A percentile compares a stretch with the other conserved stretches of the same genome.
Conservation (phyloP, 495 filamentous ascomycete genomes). For the Xylaria grammica region DNA sequence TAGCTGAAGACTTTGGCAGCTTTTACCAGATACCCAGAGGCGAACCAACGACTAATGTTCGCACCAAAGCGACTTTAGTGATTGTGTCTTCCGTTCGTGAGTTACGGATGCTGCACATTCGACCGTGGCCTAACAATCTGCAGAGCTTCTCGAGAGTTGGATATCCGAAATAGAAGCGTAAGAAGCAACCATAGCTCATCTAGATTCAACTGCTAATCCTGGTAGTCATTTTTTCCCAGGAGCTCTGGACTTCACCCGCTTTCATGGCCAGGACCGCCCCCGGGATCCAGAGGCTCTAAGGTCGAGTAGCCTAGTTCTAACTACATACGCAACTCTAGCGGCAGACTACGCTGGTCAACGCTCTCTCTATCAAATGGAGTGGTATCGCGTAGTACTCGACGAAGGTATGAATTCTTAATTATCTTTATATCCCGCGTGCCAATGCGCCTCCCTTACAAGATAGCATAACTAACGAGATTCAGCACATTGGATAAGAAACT, state of each 20-base stretch:
- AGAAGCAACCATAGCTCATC: neutral
- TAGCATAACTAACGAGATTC: slow-evolving; percentile 42
- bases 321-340: slow-evolving; percentile 15
- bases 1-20: slow-evolving; percentile 1
- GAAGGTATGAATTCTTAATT: slow-evolving; percentile 18
- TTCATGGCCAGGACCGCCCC: slow-evolving; percentile 5
- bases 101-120: neutral
- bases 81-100: slow-evolving; percentile 6
- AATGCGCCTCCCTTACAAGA: neutral
- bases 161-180: slow-evolving; percentile 8
- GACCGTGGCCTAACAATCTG: neutral
- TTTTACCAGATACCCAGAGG: neutral
- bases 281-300: neutral
- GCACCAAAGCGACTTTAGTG: neutral
- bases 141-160: slow-evolving; percentile 8
- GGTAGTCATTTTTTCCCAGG: neutral
- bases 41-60: neutral
- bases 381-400: slow-evolving; percentile 80
- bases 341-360: slow-evolving; percentile 45
- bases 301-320: neutral
- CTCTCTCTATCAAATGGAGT: slow-evolving; percentile 67
- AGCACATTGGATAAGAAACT: slow-evolving; percentile 73
- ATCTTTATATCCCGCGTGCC: neutral
- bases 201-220: neutral
- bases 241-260: neutral